Base-by-base conservation (phyloP, 2,329 filamentous ascomycete species). In the Fusarium incarnatum region DNA sequence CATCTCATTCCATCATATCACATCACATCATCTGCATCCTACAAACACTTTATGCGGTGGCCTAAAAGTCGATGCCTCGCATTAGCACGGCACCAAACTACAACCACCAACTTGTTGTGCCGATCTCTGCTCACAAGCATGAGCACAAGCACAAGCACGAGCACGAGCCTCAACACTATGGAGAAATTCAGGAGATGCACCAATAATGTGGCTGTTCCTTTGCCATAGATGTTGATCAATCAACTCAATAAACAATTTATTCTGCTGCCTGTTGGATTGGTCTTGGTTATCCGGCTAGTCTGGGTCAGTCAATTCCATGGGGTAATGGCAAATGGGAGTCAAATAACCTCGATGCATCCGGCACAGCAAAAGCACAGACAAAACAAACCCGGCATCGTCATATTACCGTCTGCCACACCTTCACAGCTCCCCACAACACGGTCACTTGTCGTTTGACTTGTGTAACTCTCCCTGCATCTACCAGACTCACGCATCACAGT, bases 161-260 rank as follows among this genome's bases (percentile, higher is more conserved):
- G 60, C 66, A 70, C 67, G 59, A 68, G 67, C 63, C 63, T 56
- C 58, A 71, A 55, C 34, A 41, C 50, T 55, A 71, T 22, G 42
- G 30, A 45, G 30, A 41, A 63, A 34, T 40, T 49, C 41, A 46
- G 22, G 13, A 50, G 30, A 60, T 58, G 34, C 60, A 46, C 45
- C 52, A 72, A 72, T 56, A 52, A 37, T 25, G 34, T 32, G 13
- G 37, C 45, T n/a, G 30, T 53, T 44, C 15, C 28, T 47, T 27
- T 54, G 25, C 42, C 48, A 63, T 58, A 44, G 22, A 27, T 56
- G 63, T 34, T 32, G 55, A 66, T 67, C 48, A 52, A 49, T 44
- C 30, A 49, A 50, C 48, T 63, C 34, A 44, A 20, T 49, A 20
- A 32, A 63, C 25, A 63, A 28, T 32, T 32, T 41, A 56, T 67